Percentiles rank a stretch among this genome's conserved stretches.
phyloP scores from a whole-genome alignment of 768 basidiomycete species.

The Pleurotus tuoliensis region DNA sequence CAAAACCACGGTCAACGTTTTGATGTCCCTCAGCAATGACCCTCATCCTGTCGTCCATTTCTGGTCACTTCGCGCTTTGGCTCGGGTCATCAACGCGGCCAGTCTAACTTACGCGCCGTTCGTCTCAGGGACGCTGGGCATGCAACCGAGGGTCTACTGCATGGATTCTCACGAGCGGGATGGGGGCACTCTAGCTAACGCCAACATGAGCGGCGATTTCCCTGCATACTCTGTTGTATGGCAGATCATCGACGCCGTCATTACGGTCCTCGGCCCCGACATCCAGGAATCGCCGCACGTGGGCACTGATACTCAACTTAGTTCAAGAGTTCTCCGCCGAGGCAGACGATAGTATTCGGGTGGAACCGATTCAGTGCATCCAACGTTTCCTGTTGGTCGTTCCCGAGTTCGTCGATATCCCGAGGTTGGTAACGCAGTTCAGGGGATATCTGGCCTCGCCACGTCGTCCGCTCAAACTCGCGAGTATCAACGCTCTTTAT shows the following conservation, averaged over 20 bases:
- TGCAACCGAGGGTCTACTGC: slow-evolving; percentile 87
- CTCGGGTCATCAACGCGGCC: slow-evolving; percentile 87
- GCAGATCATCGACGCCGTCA: slow-evolving; percentile 87
- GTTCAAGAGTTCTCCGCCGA: slow-evolving; percentile 84
- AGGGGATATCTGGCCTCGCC: slow-evolving; percentile 76
- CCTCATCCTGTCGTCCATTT: slow-evolving; percentile 96
- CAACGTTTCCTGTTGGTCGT: slow-evolving; percentile 98
- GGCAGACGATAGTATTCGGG: slow-evolving; percentile 80
- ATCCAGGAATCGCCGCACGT: slow-evolving; percentile 83
- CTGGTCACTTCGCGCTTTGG: slow-evolving; percentile 84
- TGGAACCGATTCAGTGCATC: slow-evolving; percentile 93
- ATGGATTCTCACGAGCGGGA: slow-evolving; percentile 90
- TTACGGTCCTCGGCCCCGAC: slow-evolving; percentile 92
- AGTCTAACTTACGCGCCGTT: slow-evolving; percentile 89
- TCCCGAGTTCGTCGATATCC: slow-evolving; percentile 77
- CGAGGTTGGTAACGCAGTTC: slow-evolving; percentile 75
- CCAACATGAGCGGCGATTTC: slow-evolving; percentile 85
- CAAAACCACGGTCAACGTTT: slow-evolving; percentile 92
- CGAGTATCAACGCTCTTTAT: slow-evolving; percentile 93
- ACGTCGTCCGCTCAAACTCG: slow-evolving; percentile 82
- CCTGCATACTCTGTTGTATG: slow-evolving; percentile 92
- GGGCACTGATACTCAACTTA: slow-evolving; percentile 79
- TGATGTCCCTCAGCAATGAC: slow-evolving; percentile 93
- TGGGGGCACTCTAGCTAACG: slow-evolving; percentile 77
- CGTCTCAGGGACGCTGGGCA: slow-evolving; percentile 84